These are phyloP conservation scores for Pseudoturritis turrita DNA, from an alignment of 345 rosid genomes.

Conservation along the genomic window DNA sequence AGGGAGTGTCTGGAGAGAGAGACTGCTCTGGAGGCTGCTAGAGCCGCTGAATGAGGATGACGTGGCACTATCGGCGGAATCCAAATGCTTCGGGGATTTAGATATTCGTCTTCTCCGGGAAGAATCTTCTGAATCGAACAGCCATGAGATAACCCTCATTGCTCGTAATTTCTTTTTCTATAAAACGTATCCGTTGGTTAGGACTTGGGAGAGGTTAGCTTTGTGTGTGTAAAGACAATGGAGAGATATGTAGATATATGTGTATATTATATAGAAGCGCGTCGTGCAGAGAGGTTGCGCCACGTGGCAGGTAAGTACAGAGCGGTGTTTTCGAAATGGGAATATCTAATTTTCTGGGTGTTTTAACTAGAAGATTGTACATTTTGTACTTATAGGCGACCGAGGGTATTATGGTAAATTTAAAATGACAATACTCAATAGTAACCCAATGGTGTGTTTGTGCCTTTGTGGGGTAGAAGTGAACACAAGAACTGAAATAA, in stretches of 20 bases:
- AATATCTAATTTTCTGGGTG: neutral
- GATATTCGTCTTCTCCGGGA: constrained; percentile 15
- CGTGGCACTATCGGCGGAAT: constrained; percentile 30
- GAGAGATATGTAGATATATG: neutral
- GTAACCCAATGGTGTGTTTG: constrained; percentile 7
- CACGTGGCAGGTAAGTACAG: constrained; percentile 30
- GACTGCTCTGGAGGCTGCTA: constrained; percentile 55
- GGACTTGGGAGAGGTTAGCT: neutral
- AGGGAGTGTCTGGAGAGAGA: constrained; percentile 76
- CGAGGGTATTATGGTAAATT: neutral
- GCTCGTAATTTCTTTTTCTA: neutral
- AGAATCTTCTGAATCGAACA: constrained; percentile 25
- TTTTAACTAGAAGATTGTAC: neutral
- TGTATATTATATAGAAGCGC: neutral
- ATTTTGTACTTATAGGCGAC: constrained; percentile 8
- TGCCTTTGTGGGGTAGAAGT: constrained; percentile 5
- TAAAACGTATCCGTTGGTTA: neutral
- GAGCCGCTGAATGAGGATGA: constrained; percentile 28
- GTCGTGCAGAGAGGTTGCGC: constrained; percentile 19
- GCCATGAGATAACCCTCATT: constrained; percentile 51
- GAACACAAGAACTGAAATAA: neutral
- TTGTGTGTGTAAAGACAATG: neutral
- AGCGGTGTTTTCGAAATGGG: neutral
- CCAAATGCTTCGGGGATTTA: constrained; percentile 17
- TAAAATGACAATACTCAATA: neutral